Conservation (phyloP, 345 rosid genomes). For the Psidium friedrichsthalianum region DNA sequence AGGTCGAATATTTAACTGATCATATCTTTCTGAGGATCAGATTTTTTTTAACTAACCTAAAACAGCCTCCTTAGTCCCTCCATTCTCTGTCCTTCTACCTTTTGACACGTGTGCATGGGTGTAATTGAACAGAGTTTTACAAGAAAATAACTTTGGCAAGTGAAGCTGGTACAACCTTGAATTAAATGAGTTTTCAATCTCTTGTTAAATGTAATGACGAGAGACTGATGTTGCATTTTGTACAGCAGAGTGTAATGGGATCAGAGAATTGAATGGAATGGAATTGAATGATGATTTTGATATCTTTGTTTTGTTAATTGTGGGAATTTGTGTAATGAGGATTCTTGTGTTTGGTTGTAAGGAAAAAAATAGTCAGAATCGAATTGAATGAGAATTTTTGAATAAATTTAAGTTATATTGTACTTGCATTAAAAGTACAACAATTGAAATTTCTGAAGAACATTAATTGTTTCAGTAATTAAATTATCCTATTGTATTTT, state of each 20-base stretch:
- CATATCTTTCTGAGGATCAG: neutral
- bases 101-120: neutral
- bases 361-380: neutral
- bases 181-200: neutral
- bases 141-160: neutral
- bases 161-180: neutral
- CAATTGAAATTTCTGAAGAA: neutral
- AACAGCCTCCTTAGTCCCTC: neutral
- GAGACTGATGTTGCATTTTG: neutral
- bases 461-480: neutral
- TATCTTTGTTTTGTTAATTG: neutral
- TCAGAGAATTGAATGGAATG: neutral
- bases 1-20: neutral
- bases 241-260: neutral
- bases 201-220: neutral
- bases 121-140: neutral
- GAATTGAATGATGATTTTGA: neutral
- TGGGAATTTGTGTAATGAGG: neutral
- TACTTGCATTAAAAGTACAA: neutral
- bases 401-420: neutral
- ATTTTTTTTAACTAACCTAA: neutral
- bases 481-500: neutral
- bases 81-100: neutral
- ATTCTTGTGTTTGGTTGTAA: neutral
- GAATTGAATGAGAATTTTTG: neutral